Evolutionary conservation across 169 alveolate species (phyloP).

Genomic region (Plasmodium relictum): DNA sequence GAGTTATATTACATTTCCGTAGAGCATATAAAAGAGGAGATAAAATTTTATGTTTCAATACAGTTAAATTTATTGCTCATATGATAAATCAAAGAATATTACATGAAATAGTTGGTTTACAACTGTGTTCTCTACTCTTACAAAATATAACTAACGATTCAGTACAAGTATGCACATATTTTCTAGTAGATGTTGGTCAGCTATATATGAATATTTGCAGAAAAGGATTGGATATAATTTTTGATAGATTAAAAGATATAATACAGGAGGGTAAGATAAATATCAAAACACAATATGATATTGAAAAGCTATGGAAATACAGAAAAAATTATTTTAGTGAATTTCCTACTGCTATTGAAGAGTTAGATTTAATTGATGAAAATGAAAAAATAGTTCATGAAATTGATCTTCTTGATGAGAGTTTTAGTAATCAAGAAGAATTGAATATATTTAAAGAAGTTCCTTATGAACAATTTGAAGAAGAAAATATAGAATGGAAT

Average conservation of each 20-base stretch:
- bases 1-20: constrained; percentile 95
- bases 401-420: constrained; percentile 93
- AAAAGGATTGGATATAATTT: constrained; percentile 94
- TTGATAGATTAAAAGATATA: constrained; percentile 96
- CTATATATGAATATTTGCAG: constrained; percentile 94
- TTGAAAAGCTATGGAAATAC: constrained; percentile 95
- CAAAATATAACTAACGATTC: constrained; percentile 98
- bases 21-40: constrained; percentile 94
- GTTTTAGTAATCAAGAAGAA: constrained; percentile 94
- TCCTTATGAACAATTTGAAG: constrained; percentile 92
- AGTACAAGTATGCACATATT: constrained; percentile 95
- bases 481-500: constrained; percentile 94
- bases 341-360: constrained; percentile 90
- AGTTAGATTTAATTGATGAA: constrained; percentile 96
- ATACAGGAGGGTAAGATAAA: constrained; percentile 96
- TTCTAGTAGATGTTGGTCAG: constrained; percentile 95
- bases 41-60: constrained; percentile 95
- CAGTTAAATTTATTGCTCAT: constrained; percentile 98
- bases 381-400: constrained; percentile 98
- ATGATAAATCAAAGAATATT: constrained; percentile 92
- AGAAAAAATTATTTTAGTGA: constrained; percentile 94
- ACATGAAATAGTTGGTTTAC: constrained; percentile 95
- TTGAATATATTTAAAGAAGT: constrained; percentile 93
- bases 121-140: constrained; percentile 93
- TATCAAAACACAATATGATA: constrained; percentile 96